These are phyloP conservation scores for Heracleum sosnowskyi DNA, from an alignment of 129 eudicot genomes.

Conservation along the genomic window DNA sequence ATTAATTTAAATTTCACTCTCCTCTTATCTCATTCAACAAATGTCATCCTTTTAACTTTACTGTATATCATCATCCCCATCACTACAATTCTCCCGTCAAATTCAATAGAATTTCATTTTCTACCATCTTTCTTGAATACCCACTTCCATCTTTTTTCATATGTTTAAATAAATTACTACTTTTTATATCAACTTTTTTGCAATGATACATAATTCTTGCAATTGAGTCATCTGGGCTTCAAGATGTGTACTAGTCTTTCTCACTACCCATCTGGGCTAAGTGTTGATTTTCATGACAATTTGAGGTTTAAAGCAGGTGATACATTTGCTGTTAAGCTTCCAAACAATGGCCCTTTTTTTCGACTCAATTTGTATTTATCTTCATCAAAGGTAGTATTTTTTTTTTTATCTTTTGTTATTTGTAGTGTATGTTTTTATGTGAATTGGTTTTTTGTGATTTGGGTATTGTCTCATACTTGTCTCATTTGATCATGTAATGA, in stretches of 20 bases:
- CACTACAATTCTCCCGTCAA: too few species aligned
- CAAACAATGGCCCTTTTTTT: conserved; percentile 23
- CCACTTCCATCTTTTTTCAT: background rate
- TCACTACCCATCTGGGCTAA: conserved; percentile 29
- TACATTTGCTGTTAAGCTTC: conserved; percentile 28
- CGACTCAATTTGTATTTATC: conserved; percentile 28
- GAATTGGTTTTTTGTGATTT: background rate
- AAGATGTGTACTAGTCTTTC: conserved; percentile 33
- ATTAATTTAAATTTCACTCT: too few species aligned
- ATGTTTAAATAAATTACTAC: background rate
- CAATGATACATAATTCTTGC: background rate
- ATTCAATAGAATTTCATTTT: too few species aligned
- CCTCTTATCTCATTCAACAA: too few species aligned
- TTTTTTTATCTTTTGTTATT: background rate
- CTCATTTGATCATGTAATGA: background rate
- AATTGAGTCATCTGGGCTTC: conserved; percentile 8
- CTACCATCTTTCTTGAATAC: background rate
- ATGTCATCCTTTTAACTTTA: too few species aligned
- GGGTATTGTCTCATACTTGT: background rate
- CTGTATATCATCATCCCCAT: too few species aligned
- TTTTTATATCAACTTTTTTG: too few species aligned
- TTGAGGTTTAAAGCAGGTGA: conserved; percentile 28
- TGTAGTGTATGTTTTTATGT: background rate
- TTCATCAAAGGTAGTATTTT: conserved; percentile 35
- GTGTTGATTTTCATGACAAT: conserved; percentile 27